Conservation (phyloP, 2,329 filamentous ascomycete species). For the Elsinoe fawcettii region DNA sequence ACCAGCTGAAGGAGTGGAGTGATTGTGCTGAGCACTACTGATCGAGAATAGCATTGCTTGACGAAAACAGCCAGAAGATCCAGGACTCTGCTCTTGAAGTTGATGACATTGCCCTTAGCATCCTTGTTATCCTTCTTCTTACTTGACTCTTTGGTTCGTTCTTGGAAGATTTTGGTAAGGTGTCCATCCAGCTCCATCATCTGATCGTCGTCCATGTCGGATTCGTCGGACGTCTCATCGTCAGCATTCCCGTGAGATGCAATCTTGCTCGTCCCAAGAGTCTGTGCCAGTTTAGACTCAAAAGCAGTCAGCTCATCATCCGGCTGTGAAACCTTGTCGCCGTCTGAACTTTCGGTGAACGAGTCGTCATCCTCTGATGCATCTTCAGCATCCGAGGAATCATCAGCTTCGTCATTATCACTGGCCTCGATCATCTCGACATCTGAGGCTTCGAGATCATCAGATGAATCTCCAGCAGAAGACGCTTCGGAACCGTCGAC, state of each 20-base stretch:
- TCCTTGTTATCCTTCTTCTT: slow-evolving; percentile 81
- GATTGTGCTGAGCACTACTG: slow-evolving; percentile 61
- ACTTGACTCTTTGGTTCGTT: slow-evolving; percentile 54
- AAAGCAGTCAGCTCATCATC: slow-evolving; percentile 53
- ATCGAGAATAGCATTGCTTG: slow-evolving; percentile 64
- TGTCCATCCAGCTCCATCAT: slow-evolving; percentile 86
- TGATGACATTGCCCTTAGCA: slow-evolving; percentile 79
- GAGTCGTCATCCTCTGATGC: slow-evolving; percentile 23
- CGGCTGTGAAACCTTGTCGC: slow-evolving; percentile 30
- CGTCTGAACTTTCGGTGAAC: slow-evolving; percentile 27
- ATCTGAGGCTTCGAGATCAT: slow-evolving; percentile 31
- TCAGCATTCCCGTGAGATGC: slow-evolving; percentile 44
- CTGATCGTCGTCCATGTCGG: slow-evolving; percentile 89
- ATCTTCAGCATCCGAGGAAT: slow-evolving; percentile 16
- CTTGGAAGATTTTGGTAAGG: slow-evolving; percentile 76
- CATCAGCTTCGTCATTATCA: slow-evolving; percentile 22
- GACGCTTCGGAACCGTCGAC: slow-evolving; percentile 22
- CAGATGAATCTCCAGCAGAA: slow-evolving; percentile 35
- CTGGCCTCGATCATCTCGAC: slow-evolving; percentile 30
- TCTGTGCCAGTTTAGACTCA: slow-evolving; percentile 67
- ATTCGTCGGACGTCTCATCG: slow-evolving; percentile 52
- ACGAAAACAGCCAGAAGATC: slow-evolving; percentile 82
- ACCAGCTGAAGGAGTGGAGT: slow-evolving; percentile 69
- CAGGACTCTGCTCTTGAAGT: slow-evolving; percentile 90
- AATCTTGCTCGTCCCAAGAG: slow-evolving; percentile 60